Percentiles rank a stretch among this genome's conserved stretches.
Conservation (phyloP, 257 asterid genomes). For the Ligustrum vulgare region DNA sequence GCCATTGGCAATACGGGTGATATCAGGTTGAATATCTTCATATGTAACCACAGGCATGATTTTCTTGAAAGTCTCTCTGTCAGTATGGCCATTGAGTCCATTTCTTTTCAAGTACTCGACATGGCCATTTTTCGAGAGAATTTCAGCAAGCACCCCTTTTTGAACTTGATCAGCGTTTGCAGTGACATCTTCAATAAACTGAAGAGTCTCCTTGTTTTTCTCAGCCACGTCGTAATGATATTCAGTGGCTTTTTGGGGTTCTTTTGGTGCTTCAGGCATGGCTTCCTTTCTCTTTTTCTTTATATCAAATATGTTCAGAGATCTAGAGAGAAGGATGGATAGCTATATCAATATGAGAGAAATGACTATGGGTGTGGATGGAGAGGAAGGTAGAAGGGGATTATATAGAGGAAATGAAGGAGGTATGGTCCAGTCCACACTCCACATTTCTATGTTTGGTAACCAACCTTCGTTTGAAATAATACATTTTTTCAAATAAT, state of each 20-base stretch:
- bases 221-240: conserved; percentile 22
- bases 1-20: conserved; percentile 73
- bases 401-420: conserved; percentile 37
- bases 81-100: conserved; percentile 47
- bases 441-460: no score
- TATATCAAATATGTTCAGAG: not conserved
- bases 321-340: not conserved
- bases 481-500: no score
- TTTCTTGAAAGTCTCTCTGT: conserved; percentile 52
- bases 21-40: conserved; percentile 67
- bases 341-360: conserved; percentile 14
- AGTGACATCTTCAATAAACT: conserved; percentile 68
- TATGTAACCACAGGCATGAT: conserved; percentile 59
- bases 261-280: conserved; percentile 75
- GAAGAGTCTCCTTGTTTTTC: conserved; percentile 40
- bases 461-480: no score
- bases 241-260: not conserved
- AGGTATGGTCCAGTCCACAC: not conserved
- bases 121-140: conserved; percentile 48
- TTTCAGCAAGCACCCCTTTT: conserved; percentile 49
- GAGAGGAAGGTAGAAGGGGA: conserved; percentile 16
- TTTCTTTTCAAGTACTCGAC: conserved; percentile 57
- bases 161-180: conserved; percentile 51
- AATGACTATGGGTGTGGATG: conserved; percentile 26
- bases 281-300: not conserved